Base-by-base conservation (phyloP, 352 stramenopile genomes). In the Phytophthora litchii region DNA sequence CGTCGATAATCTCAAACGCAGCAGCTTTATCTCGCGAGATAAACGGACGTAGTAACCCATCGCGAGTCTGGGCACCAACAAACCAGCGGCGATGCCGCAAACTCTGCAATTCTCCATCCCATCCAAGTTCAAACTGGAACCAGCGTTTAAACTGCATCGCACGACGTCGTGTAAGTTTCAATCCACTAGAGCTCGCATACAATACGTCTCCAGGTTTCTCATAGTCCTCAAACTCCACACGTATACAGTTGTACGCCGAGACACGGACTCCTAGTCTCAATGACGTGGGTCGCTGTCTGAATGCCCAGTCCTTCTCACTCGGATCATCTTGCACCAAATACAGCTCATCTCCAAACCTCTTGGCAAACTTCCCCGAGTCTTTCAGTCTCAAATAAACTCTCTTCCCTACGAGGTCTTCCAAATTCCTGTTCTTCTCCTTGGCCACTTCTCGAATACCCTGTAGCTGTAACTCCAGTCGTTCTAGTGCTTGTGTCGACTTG, bases 101-200 rank as follows among this genome's bases (percentile, higher is more conserved):
- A 48, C 80, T 89, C 59, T 89, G 79, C n/a, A 91, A 60, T 69
- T 89, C 79, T 43, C 79, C 78, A 29, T 83, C 70, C 76, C 76
- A 89, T n/a, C 68, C 64, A 17, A 78, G 69, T 46, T 91, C 79
- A 37, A 91, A 91, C 41, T 80, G 72, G 54, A 91, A 91, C 46
- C 71, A 64, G 40, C 71, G 74, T 54, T 86, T 83, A 17, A 81
- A 77, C 45, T 89, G 82, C 70, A 80, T 80, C 40, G 76, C 54
- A 0, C 67, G 68, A 3, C 63, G 58, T 20, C 53, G 49, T 11
- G 78, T 60, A 19, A 89, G 67, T 45, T 78, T 86, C 41, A 91
- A 38, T n/a, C 66, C 69, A 8, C 75, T 80, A 21, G 82, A 67
- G 41, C 79, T 88, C 14, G 76, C 70, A 25, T 71, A 87, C 23